Evolutionary conservation across 2,329 filamentous ascomycete genomes (phyloP), one percentile per base, ranked within the genome.

Genomic region (Penicillium glabrum): DNA sequence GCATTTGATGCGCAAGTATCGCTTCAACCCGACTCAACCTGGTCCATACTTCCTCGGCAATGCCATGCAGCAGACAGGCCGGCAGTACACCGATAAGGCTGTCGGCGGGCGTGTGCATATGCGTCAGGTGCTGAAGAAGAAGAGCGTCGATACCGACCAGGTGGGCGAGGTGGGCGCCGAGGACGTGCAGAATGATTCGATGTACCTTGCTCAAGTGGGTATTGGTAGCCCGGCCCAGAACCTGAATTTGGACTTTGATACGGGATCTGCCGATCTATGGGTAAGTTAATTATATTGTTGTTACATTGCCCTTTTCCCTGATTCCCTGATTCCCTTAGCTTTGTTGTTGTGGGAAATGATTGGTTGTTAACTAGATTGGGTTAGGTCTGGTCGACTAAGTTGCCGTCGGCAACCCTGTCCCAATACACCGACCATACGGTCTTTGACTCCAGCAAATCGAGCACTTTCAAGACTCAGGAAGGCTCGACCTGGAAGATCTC

Each of bases 241-340:
- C 46, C 62, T 87, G 44, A 81, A 80, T 61, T 71, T 90, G 14
- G 83, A 89, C 66, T 89, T 90, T 59, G 88, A 91, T 69, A 89
- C 87, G 39, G 87, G 87, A 21, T 89, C 86, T 11, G 81, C 86
- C 21, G 88, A 90, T 75, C 78, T 89, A 23, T 90, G 86, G 88
- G 83, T 86, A 75, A 63, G 78, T n/a, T 16, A 1, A 24, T 45
- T 54, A 7, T 16, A 41, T 47, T 24, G 14, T 33, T 31, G 23
- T 41, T 46, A 46, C 21, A 39, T 21, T 49, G 10, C 3, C 21
- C 13, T 23, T 39, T 50, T 39, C 27, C 8, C 43, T 35, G 10
- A 16, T 29, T 46, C 35, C 41, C 11, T 24, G 37, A 16, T 24
- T 33, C 14, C 13, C 26, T 46, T 27, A 51, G 46, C 21, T 55